These are phyloP conservation scores for Aureobasidium sp. DNA, from an alignment of 2,329 filamentous ascomycete species.

Conservation along the genomic window DNA sequence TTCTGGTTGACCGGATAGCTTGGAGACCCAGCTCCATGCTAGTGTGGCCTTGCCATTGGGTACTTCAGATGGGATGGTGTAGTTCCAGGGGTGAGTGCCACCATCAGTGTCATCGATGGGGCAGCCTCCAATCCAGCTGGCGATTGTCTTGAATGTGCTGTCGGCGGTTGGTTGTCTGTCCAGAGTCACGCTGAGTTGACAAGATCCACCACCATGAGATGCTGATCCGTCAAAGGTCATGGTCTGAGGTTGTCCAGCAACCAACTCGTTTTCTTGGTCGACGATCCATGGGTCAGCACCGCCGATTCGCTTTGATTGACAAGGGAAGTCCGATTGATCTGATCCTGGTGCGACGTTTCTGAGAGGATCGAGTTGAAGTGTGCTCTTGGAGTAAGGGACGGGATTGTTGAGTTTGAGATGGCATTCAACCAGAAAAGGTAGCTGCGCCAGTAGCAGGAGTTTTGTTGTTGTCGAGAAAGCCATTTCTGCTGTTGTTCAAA, in stretches of 20 bases:
- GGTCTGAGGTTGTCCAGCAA: background rate
- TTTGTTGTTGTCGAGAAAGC: background rate
- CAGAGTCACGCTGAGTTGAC: conserved; percentile 82
- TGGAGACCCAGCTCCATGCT: conserved; percentile 94
- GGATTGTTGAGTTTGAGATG: conserved; percentile 71
- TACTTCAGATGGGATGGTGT: conserved; percentile 62
- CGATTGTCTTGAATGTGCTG: conserved; percentile 78
- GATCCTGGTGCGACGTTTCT: conserved; percentile 37
- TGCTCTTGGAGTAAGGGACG: conserved; percentile 49
- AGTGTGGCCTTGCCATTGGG: conserved; percentile 69
- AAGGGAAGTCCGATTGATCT: conserved; percentile 55
- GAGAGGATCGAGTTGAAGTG: conserved; percentile 58
- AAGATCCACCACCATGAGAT: conserved; percentile 87
- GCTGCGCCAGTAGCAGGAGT: conserved; percentile 1
- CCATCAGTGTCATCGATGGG: conserved; percentile 44
- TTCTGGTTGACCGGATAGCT: conserved; percentile 73
- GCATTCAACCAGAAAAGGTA: conserved; percentile 43
- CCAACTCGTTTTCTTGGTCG: conserved; percentile 45
- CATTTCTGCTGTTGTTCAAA: background rate
- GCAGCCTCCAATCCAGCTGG: conserved; percentile 81
- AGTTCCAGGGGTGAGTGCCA: conserved; percentile 50
- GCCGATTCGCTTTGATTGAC: conserved; percentile 51
- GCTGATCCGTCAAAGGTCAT: conserved; percentile 65
- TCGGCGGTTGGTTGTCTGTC: conserved; percentile 58
- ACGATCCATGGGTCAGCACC: conserved; percentile 51